A percentile compares a stretch with the other conserved stretches of the same genome.
Evolutionary conservation across 352 stramenopile genomes (phyloP).

Genomic region (Pythium volutum): DNA sequence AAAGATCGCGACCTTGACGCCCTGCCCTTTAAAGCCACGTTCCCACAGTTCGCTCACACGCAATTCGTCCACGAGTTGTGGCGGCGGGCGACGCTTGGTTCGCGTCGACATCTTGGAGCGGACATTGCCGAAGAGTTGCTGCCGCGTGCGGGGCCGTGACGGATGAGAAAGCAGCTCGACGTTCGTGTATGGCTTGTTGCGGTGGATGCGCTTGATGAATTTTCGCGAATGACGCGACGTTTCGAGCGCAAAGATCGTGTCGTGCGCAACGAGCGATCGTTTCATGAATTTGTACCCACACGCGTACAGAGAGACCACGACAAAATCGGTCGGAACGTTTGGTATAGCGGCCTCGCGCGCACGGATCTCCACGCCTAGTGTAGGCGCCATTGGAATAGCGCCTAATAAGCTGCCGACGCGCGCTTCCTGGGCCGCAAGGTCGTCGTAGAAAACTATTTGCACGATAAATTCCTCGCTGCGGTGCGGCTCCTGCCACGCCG

Average conservation of each 20-base stretch:
- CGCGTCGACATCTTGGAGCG: slow-evolving; percentile 25
- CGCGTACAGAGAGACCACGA: slow-evolving; percentile 46
- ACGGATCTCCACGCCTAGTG: slow-evolving; percentile 27
- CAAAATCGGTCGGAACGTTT: slow-evolving; percentile 59
- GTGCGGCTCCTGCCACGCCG: slow-evolving; percentile 3
- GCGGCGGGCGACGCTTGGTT: slow-evolving; percentile 21
- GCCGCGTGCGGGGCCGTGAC: neutral
- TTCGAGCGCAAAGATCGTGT: slow-evolving; percentile 20
- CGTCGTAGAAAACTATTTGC: slow-evolving; percentile 19
- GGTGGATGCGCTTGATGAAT: slow-evolving; percentile 31
- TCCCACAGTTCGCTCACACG: slow-evolving; percentile 57
- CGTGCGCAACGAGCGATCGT: slow-evolving; percentile 2
- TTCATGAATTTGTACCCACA: slow-evolving; percentile 19
- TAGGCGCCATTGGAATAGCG: neutral
- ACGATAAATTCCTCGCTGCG: slow-evolving; percentile 22
- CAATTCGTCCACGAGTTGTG: slow-evolving; percentile 48
- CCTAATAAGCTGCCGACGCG: slow-evolving; percentile 9
- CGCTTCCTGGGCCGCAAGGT: slow-evolving; percentile 13
- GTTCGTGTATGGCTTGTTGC: slow-evolving; percentile 48
- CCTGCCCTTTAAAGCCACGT: slow-evolving; percentile 56
- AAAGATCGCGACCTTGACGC: slow-evolving; percentile 84
- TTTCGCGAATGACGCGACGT: neutral
- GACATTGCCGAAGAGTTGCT: slow-evolving; percentile 6
- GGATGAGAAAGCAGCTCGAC: slow-evolving; percentile 30
- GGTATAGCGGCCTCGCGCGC: slow-evolving; percentile 27